Conservation (phyloP, 192 early-diverging fungal genomes). For the Diversispora eburnea region DNA sequence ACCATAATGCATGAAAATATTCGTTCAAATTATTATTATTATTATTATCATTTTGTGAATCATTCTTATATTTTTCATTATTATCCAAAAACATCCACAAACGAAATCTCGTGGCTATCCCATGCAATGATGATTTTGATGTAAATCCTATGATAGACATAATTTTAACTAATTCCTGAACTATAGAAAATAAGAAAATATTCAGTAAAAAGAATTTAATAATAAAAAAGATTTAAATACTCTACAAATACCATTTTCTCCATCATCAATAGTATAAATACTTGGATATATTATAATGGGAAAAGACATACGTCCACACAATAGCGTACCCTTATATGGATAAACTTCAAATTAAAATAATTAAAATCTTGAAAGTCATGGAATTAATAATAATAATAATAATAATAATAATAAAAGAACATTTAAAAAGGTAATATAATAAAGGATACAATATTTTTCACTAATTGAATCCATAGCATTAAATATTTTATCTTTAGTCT, state of each 20-base stretch:
- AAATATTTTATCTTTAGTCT: neutral
- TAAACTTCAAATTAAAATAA: neutral
- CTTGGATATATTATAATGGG: conserved; percentile 7
- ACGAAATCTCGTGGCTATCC: neutral
- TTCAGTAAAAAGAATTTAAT: neutral
- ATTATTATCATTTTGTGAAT: neutral
- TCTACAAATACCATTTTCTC: neutral
- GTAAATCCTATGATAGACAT: conserved; percentile 13
- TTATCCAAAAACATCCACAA: conserved; percentile 2
- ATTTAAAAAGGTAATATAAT: too few relatives aligned
- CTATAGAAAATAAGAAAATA: neutral
- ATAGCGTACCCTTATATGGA: neutral
- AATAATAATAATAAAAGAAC: too few relatives aligned
- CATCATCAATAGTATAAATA: too few relatives aligned
- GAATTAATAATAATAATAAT: too few relatives aligned
- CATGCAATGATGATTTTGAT: neutral
- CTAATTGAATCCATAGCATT: neutral
- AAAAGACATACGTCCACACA: neutral
- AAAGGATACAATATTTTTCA: conserved; percentile 19
- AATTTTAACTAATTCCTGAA: neutral
- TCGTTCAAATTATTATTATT: neutral
- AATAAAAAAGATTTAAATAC: neutral
- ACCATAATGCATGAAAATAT: neutral
- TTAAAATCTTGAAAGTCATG: too few relatives aligned
- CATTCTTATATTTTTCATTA: neutral